A percentile compares a stretch with the other conserved stretches of the same genome.
Conservation (phyloP, 2,329 filamentous ascomycete genomes). For the Pestalotiopsis sp. region DNA sequence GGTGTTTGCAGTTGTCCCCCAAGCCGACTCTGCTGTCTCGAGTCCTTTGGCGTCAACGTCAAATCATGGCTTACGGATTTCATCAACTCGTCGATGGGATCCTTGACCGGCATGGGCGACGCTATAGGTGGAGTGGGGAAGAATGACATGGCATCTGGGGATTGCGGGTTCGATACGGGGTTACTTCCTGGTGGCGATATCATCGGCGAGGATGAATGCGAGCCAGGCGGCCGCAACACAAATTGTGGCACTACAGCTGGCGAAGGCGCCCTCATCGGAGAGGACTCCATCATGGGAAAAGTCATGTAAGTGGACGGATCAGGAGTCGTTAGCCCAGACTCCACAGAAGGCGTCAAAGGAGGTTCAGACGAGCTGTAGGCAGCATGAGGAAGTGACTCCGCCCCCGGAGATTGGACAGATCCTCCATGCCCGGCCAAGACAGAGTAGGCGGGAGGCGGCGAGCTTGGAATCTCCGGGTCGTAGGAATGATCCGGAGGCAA, state of each 20-base stretch:
- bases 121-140: conserved; percentile 12
- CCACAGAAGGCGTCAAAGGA: background rate
- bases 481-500: background rate
- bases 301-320: background rate
- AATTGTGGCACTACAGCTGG: background rate
- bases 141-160: conserved; percentile 12
- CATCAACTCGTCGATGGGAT: conserved; percentile 12
- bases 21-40: background rate
- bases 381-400: background rate
- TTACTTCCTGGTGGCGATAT: background rate
- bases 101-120: conserved; percentile 1
- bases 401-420: background rate
- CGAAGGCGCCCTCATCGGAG: background rate
- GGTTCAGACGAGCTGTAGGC: background rate
- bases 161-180: conserved; percentile 11
- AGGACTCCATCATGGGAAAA: background rate
- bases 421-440: background rate
- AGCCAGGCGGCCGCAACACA: background rate
- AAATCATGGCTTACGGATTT: background rate
- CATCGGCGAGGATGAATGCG: background rate
- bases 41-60: background rate
- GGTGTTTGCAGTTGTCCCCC: background rate
- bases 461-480: conserved; percentile 6
- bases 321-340: background rate
- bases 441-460: conserved; percentile 13